Base-by-base conservation (phyloP, 495 filamentous ascomycete species). In the Penicillium robsamsonii region DNA sequence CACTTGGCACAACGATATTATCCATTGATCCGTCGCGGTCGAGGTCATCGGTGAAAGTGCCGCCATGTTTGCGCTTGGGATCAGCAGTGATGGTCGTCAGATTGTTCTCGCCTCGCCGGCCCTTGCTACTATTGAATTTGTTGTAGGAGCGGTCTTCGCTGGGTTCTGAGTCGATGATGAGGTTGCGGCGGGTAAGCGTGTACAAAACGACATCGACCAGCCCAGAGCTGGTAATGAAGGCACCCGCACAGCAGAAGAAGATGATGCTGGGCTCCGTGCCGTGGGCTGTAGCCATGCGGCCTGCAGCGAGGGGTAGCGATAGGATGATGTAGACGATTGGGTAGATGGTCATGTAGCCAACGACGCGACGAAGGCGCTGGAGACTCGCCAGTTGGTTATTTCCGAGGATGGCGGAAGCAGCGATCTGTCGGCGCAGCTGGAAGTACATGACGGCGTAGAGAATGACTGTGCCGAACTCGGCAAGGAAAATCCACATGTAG, bases 401-500 rank as follows among this genome's bases (percentile, higher is more conserved):
- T 52, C 71, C 69, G 20, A 72, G 60, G 33, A 68, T 74, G 1
- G 70, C 65, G 22, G 76, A 75, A 61, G 74, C 68, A 42, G 74
- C 62, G 48, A 80, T 74, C 41, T 68, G 68, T 31, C 72, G 76
- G 46, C 76, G 77, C 2, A 90, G 79, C 53, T 76, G 79, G 55
- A 87, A 60, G 70, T 81, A 88, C 66, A 89, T 83, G 53, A 85
- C 68, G 1, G 73, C 73, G 69, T 92, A 92, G 13, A 91, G 77
- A 40, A 75, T 54, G 46, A 85, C 77, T 12, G 86, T 89, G 18
- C 83, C 65, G 60, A 86, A 81, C 57, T 90, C 81, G 50, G 81
- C 75, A 44, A 90, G 69, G 71, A 91, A 90, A 69, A 91, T 88
- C 81, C 85, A 92, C 58, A 91, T 77, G 63, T 92, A 92, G 62